Conservation (phyloP, 2,329 filamentous ascomycete genomes). For the Zymoseptoria tritici region DNA sequence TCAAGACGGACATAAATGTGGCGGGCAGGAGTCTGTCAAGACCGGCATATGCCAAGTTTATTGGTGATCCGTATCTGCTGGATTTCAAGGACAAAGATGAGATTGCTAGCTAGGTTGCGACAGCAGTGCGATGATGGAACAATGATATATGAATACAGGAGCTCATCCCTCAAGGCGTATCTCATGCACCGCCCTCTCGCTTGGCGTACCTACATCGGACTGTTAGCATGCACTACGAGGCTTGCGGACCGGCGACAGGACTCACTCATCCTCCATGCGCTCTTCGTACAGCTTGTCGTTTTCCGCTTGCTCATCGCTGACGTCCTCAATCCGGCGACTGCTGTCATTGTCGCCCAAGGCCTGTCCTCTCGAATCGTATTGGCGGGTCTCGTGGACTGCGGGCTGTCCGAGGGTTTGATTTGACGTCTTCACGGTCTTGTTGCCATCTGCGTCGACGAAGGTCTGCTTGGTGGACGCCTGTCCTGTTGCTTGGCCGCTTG, state of each 20-base stretch:
- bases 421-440: constrained; percentile 21
- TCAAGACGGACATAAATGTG: constrained; percentile 80
- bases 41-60: constrained; percentile 51
- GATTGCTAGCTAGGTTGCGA: constrained; percentile 20
- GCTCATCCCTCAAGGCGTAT: not conserved
- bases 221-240: constrained; percentile 4
- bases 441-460: constrained; percentile 22
- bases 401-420: constrained; percentile 27
- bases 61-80: constrained; percentile 37
- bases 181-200: constrained; percentile 26
- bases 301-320: constrained; percentile 20
- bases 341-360: constrained; percentile 14
- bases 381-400: constrained; percentile 20
- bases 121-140: not conserved
- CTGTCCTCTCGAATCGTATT: constrained; percentile 26
- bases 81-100: constrained; percentile 27
- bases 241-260: not conserved
- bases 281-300: constrained; percentile 23
- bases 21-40: constrained; percentile 65
- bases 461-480: constrained; percentile 17
- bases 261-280: constrained; percentile 25
- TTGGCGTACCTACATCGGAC: constrained; percentile 22
- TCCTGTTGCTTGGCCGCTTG: constrained; percentile 20
- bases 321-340: constrained; percentile 23
- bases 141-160: not conserved